A percentile compares a stretch with the other conserved stretches of the same genome.
Evolutionary conservation across 2,329 filamentous ascomycete species (phyloP).

Genomic region (Hypoxylon sp.): DNA sequence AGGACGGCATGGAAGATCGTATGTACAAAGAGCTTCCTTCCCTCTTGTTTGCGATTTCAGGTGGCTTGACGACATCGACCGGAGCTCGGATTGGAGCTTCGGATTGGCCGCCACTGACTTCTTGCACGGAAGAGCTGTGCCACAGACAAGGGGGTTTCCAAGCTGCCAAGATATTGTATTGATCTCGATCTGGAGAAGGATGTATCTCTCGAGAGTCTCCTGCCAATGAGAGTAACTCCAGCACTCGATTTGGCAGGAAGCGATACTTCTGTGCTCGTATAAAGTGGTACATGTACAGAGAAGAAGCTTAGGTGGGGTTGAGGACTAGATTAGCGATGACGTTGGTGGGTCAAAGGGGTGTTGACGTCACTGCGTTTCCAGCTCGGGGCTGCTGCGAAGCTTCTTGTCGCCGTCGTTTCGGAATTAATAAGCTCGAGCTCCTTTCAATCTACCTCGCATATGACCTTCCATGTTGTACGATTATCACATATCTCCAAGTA

Average conservation of each 20-base stretch:
- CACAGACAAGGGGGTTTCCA: conserved; percentile 6
- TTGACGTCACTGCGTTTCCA: conserved; percentile 38
- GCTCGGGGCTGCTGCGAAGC: conserved; percentile 8
- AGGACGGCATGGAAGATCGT: conserved; percentile 26
- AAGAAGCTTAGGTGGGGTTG: conserved; percentile 22
- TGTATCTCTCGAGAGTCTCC: conserved; percentile 2
- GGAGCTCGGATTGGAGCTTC: conserved; percentile 35
- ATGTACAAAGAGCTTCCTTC: conserved; percentile 31
- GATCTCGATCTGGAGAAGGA: conserved; percentile 39
- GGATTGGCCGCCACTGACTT: conserved; percentile 35
- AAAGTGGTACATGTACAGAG: conserved; percentile 8
- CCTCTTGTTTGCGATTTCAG: conserved; percentile 6
- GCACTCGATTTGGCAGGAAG: conserved; percentile 23
- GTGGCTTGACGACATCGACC: conserved; percentile 39
- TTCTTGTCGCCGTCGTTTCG: not conserved
- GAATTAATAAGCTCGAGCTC: not conserved
- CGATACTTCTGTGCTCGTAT: conserved; percentile 10
- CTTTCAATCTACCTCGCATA: too few species aligned
- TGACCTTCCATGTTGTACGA: too few species aligned
- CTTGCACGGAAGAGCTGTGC: conserved; percentile 18
- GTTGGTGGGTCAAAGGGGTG: conserved; percentile 38
- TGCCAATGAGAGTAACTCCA: conserved; percentile 13
- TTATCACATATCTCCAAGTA: not conserved
- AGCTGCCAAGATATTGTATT: conserved; percentile 12
- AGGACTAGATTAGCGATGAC: conserved; percentile 37